Evolutionary conservation across 495 filamentous ascomycete species (phyloP), one percentile per base, ranked within the genome.

Genomic region (Penicillium diatomitis): DNA sequence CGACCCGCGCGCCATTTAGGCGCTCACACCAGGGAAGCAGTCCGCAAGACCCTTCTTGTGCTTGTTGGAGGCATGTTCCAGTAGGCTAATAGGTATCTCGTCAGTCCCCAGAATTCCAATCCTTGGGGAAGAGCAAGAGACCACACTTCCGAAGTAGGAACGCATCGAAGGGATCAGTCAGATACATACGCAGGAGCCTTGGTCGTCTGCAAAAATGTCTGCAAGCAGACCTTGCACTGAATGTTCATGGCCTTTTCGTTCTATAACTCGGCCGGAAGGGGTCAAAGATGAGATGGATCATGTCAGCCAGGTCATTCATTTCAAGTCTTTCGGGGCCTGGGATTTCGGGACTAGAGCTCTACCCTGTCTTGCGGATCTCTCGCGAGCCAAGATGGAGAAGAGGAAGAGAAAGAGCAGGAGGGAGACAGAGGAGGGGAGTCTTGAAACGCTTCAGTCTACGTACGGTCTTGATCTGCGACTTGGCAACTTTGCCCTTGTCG

Each of bases 181-280:
- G 10, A 36, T 0, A 63, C 60, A 27, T 51, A 63, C 60, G 60
- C 60, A 50, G 60, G 60, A 2, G 57, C 60, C 48, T 63, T 63
- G 42, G 60, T 63, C 29, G 60, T 63, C 52, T 60, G 57, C 30
- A 63, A 48, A 50, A 63, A 63, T 27, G 60, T 63, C 46, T 63
- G 60, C 31, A 38, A 48, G 60, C 60, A 63, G 38, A 49, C 30
- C 36, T 60, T 50, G 52, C 60, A 63, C 41, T 55, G 51, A 34
- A 63, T 63, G 52, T 2, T 63, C 57, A 57, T 58, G 46, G 60
- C 60, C 34, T 60, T 53, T 50, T 63, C 57, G 42, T 63, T 63
- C 60, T 62, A 38, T 6, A 55, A 5, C 10, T 6, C 8, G 37
- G 34, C 3, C 6, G 28, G 3, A 32, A 5, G 11, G 29, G 33